These are phyloP conservation scores for Inga laurina DNA, from an alignment of 306 rosid species.

Conservation along the genomic window DNA sequence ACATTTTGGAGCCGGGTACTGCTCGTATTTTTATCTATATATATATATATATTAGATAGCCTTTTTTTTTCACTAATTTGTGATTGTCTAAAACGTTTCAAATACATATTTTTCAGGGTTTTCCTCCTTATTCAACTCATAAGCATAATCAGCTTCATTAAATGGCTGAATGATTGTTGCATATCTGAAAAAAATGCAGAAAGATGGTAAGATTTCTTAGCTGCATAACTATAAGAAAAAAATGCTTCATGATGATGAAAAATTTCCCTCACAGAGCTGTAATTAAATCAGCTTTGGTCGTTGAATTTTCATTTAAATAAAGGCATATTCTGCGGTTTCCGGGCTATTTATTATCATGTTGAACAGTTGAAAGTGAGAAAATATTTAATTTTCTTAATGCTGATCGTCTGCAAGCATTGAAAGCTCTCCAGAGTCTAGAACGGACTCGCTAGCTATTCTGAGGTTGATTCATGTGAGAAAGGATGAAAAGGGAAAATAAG, in stretches of 20 bases:
- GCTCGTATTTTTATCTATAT: background rate
- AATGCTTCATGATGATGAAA: background rate
- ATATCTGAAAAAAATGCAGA: slow-evolving; percentile 59
- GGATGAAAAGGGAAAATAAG: background rate
- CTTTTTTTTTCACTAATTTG: slow-evolving; percentile 3
- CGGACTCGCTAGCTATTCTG: background rate
- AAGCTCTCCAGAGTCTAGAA: background rate
- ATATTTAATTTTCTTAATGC: background rate
- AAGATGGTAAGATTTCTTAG: slow-evolving; percentile 71
- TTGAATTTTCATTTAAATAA: background rate
- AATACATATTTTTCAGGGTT: slow-evolving; percentile 64
- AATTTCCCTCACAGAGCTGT: slow-evolving; percentile 16
- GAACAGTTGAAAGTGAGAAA: background rate
- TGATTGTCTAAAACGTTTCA: slow-evolving; percentile 20
- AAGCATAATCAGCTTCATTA: slow-evolving; percentile 88
- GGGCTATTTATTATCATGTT: background rate
- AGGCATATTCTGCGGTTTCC: background rate
- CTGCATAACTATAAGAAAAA: slow-evolving; percentile 11
- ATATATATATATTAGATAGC: background rate
- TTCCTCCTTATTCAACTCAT: slow-evolving; percentile 91
- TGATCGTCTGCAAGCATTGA: background rate
- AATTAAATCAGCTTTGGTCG: background rate
- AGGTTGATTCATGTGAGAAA: background rate
- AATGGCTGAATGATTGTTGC: slow-evolving; percentile 78
- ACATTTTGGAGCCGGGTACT: slow-evolving; percentile 97